Base-by-base conservation (phyloP, 106 monocot genomes). In the Phalaenopsis aphrodite region DNA sequence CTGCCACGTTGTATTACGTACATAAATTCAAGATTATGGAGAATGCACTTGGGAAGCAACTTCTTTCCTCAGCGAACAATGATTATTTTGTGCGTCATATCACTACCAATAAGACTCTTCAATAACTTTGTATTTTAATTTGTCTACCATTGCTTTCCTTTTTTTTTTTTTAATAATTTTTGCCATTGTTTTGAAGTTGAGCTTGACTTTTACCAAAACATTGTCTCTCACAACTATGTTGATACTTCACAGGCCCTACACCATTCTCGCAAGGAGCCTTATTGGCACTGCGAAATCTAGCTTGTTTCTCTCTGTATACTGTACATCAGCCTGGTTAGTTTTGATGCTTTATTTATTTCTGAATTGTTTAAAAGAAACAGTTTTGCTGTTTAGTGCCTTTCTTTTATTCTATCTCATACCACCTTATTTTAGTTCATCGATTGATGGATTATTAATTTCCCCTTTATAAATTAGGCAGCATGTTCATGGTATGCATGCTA, bases 271-370 rank as follows among this genome's bases (percentile, higher is more conserved):
- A 67, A 99, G 94, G 85, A 93, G 80, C 83, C 83, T 99, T 81
- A 55, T 94, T 82, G 98, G 98, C 38, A 90, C 85, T 67, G 92
- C 92, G 80, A 90, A 94, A 88, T 99, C 98, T 64, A 99, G 98
- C 81, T 81, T 93, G 66, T 99, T 99, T 84, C 98, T 99, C 84
- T 94, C 98, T 19, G 66, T 86, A 42, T 99, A 91, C 67, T 94
- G 94, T 83, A 82, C 98, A 19, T 99, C 98, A 78, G 92, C 98
- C 52, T 99, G 98, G 98, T 99, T 86, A 85, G 90, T 82, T 83
- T 21, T 78, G 37, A 48, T 76, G 10, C 69, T 74, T 42, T n/a
- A 74, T 42, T 18, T 43, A 74, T 74, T 4, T 43, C 16, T 52
- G 52, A 8, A 65, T 24, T 65, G 0, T 65, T 65, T n/a, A 65